A percentile compares a stretch with the other conserved stretches of the same genome.
phyloP scores from a whole-genome alignment of 1,284 basidiomycete genomes.

The Moniliella sp. region DNA sequence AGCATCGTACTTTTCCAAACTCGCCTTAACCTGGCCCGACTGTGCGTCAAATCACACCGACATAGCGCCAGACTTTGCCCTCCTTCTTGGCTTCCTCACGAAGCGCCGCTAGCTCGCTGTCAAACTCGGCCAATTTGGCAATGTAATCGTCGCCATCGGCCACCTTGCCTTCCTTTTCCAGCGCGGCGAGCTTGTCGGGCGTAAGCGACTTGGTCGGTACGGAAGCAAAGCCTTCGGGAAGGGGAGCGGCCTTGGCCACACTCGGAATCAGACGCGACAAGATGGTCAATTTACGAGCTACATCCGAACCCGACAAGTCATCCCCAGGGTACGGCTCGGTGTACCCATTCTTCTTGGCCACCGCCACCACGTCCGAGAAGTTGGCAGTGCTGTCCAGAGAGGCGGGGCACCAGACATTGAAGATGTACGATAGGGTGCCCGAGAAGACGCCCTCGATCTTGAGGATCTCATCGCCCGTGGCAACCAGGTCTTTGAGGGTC shows the following conservation, averaged over 20 bases:
- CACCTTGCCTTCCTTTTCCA: conserved; percentile 32
- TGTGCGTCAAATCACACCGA: conserved; percentile 75
- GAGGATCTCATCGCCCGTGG: conserved; percentile 61
- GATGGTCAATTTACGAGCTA: conserved; percentile 87
- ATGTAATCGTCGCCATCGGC: conserved; percentile 47
- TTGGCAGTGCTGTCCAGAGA: conserved; percentile 18
- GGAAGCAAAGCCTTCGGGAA: conserved; percentile 52
- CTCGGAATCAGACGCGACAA: conserved; percentile 46
- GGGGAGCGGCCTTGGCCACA: conserved; percentile 10
- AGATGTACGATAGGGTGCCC: conserved; percentile 94
- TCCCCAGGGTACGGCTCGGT: conserved; percentile 94
- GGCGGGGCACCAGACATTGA: conserved; percentile 55
- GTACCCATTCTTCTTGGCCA: conserved; percentile 78
- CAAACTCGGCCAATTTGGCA: conserved; percentile 56
- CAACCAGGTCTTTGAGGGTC: conserved; percentile 71
- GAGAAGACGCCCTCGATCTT: conserved; percentile 55
- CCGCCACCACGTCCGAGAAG: conserved; percentile 71
- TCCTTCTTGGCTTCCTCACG: conserved; percentile 54
- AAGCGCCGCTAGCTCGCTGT: conserved; percentile 54
- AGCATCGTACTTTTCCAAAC: conserved; percentile 67
- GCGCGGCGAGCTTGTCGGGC: conserved; percentile 49
- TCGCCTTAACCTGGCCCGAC: conserved; percentile 55
- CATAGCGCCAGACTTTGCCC: conserved; percentile 68
- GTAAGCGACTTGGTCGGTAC: conserved; percentile 70
- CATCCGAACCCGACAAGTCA: conserved; percentile 84